phyloP scores from a whole-genome alignment of 140 eudicot species.

The Eryngium alpinum region DNA sequence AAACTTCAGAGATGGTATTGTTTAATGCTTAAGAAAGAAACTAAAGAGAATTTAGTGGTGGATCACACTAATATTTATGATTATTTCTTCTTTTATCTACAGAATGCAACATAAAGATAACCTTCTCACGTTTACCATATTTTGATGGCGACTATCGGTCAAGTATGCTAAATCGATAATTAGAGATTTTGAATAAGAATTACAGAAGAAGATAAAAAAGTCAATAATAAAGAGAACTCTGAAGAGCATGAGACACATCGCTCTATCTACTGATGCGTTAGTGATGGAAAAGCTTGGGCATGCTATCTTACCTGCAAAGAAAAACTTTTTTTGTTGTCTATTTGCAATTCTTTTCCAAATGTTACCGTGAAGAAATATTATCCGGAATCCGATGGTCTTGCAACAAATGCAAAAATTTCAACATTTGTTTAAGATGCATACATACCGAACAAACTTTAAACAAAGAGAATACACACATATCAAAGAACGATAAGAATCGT shows the following conservation, averaged over 20 bases:
- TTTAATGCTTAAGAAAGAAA: conserved; percentile 61
- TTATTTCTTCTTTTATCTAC: conserved; percentile 52
- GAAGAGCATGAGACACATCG: conserved; percentile 77
- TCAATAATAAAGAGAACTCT: conserved; percentile 49
- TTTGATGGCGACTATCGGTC: conserved; percentile 93
- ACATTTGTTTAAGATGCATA: conserved; percentile 67
- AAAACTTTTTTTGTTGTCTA: conserved; percentile 61
- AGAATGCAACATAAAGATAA: conserved; percentile 34
- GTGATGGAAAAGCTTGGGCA: conserved; percentile 89
- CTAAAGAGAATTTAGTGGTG: conserved; percentile 49
- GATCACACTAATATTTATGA: conserved; percentile 59
- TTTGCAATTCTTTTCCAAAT: conserved; percentile 53
- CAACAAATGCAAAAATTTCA: conserved; percentile 55
- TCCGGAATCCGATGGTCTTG: conserved; percentile 71
- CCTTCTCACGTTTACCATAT: conserved; percentile 79
- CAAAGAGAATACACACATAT: conserved; percentile 37
- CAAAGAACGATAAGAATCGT: conserved; percentile 52
- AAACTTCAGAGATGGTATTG: conserved; percentile 78
- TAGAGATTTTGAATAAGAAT: conserved; percentile 38
- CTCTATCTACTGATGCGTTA: conserved; percentile 35
- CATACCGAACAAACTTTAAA: conserved; percentile 23
- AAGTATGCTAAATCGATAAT: conserved; percentile 48
- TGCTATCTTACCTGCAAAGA: conserved; percentile 48
- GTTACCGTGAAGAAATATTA: conserved; percentile 59
- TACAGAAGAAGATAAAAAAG: conserved; percentile 36